A percentile compares a stretch with the other conserved stretches of the same genome.
Evolutionary conservation across 768 basidiomycete species (phyloP).

Genomic region (Suillus discolor): DNA sequence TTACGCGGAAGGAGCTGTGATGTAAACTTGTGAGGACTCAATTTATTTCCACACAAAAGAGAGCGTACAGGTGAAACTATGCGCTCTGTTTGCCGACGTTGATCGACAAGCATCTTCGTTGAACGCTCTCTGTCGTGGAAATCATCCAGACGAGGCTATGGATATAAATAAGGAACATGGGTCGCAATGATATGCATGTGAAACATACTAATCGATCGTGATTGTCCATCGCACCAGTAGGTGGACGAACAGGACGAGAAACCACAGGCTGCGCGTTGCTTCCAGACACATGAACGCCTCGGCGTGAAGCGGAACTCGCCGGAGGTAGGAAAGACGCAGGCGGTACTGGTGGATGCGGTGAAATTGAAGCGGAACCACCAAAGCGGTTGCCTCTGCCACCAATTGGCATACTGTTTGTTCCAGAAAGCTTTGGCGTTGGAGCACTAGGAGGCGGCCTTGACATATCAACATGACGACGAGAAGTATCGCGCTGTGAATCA

Average conservation of each 20-base stretch:
- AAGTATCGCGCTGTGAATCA: constrained; percentile 22
- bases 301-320: not conserved
- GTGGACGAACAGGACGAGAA: constrained; percentile 18
- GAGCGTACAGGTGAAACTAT: constrained; percentile 23
- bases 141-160: constrained; percentile 21
- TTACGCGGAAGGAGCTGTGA: not conserved
- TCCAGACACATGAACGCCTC: constrained; percentile 13
- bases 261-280: constrained; percentile 24
- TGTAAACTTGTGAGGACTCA: too few species aligned
- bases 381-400: constrained; percentile 28
- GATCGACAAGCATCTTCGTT: constrained; percentile 11
- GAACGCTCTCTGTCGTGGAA: constrained; percentile 1
- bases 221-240: constrained; percentile 14
- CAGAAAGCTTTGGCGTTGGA: constrained; percentile 29
- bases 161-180: constrained; percentile 12
- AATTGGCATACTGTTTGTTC: constrained; percentile 36
- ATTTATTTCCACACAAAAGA: not conserved
- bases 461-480: constrained; percentile 15
- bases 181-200: not conserved
- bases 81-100: constrained; percentile 16
- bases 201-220: constrained; percentile 27
- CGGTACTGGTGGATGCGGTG: constrained; percentile 6
- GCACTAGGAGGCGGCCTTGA: constrained; percentile 17
- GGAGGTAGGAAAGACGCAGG: not conserved
- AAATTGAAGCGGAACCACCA: constrained; percentile 12